These are phyloP conservation scores for Tolypocladium inflatum DNA, from an alignment of 2,329 filamentous ascomycete species.

Conservation along the genomic window DNA sequence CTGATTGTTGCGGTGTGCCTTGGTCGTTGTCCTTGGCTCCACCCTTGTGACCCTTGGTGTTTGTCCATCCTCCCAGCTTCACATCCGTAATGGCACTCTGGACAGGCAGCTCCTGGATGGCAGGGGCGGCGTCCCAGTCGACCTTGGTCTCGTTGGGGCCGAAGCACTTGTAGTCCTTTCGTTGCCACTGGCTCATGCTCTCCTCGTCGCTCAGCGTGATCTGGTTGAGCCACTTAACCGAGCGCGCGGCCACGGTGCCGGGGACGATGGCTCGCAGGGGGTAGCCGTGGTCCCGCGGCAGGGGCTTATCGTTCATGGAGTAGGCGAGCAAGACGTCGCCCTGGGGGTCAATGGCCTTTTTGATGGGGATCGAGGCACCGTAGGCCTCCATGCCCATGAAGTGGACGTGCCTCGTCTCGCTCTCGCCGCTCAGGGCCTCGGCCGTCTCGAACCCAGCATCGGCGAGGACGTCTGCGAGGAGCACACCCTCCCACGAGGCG, in stretches of 20 bases:
- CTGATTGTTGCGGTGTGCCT: background rate
- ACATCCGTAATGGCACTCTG: conserved; percentile 54
- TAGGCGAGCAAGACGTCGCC: conserved; percentile 59
- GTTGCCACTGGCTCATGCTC: conserved; percentile 55
- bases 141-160: conserved; percentile 51
- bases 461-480: conserved; percentile 43
- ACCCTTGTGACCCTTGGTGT: background rate
- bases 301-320: conserved; percentile 54
- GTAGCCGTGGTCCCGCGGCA: conserved; percentile 58
- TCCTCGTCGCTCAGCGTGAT: conserved; percentile 59
- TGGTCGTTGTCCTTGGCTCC: background rate
- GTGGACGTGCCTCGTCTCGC: conserved; percentile 40
- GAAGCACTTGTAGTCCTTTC: conserved; percentile 60
- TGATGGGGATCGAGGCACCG: conserved; percentile 50
- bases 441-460: conserved; percentile 42
- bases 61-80: conserved; percentile 28
- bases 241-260: conserved; percentile 56
- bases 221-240: conserved; percentile 59
- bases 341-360: conserved; percentile 46
- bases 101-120: conserved; percentile 60
- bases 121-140: conserved; percentile 52
- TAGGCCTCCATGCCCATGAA: conserved; percentile 53
- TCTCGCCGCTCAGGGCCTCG: conserved; percentile 23
- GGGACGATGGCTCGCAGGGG: conserved; percentile 54
- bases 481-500: conserved; percentile 48